These are phyloP conservation scores for Diaporthe humulicola DNA, from an alignment of 2,329 filamentous ascomycete genomes.

Conservation along the genomic window DNA sequence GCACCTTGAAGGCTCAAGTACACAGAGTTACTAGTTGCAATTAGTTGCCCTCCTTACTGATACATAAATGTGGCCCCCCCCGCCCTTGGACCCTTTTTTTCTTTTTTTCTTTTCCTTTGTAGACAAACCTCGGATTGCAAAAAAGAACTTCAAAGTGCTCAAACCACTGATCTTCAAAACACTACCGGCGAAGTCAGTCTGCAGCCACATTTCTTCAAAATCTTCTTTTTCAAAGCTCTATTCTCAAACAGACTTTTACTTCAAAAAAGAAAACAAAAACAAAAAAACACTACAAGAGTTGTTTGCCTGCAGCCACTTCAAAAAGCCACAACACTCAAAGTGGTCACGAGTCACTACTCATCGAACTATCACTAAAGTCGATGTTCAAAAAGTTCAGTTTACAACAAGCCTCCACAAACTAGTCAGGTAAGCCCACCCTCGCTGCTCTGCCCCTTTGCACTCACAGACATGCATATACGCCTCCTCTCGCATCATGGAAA, in stretches of 20 bases:
- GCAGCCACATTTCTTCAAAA: not conserved
- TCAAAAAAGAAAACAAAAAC: too few relatives aligned
- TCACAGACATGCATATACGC: too few relatives aligned
- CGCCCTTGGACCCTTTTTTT: not conserved
- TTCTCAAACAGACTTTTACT: not conserved
- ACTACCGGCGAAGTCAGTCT: not conserved
- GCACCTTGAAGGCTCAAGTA: not conserved
- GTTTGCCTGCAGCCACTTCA: not conserved
- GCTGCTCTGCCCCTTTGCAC: not conserved
- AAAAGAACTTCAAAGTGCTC: not conserved
- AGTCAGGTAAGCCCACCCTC: not conserved
- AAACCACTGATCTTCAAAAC: not conserved
- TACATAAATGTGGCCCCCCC: not conserved
- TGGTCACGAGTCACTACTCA: not conserved
- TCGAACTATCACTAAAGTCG: not conserved
- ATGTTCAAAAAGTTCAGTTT: not conserved
- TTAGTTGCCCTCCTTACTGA: too few relatives aligned
- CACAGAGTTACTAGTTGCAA: not conserved
- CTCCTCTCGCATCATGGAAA: not conserved
- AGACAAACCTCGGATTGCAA: not conserved
- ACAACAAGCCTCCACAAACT: not conserved
- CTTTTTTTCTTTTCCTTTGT: not conserved
- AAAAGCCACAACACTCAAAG: not conserved
- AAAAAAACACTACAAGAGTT: not conserved
- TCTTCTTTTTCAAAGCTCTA: not conserved